phyloP scores from a whole-genome alignment of 148 eudicot genomes.

The Rhododendron simsii region DNA sequence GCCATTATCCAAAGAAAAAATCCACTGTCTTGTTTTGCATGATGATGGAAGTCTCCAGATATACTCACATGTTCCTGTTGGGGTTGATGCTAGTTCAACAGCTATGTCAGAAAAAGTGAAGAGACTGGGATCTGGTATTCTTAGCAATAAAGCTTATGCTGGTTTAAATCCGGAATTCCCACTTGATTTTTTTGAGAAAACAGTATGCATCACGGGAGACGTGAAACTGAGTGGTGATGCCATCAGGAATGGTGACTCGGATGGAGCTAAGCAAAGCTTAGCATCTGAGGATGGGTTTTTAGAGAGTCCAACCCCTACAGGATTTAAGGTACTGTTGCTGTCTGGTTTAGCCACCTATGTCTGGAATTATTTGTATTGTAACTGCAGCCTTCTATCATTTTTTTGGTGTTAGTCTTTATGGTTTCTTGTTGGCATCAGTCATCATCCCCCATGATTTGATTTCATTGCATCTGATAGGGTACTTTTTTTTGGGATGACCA shows the following conservation, averaged over 20 bases:
- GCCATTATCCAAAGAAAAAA: conserved; percentile 90
- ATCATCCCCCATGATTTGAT: background rate
- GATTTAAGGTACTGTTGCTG: conserved; percentile 72
- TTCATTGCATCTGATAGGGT: background rate
- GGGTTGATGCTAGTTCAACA: conserved; percentile 56
- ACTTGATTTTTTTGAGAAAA: conserved; percentile 96
- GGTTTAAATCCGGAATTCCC: conserved; percentile 89
- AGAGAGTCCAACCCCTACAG: conserved; percentile 76
- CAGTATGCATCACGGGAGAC: conserved; percentile 84
- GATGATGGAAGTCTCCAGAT: conserved; percentile 99
- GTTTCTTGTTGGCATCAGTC: background rate
- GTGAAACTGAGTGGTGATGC: conserved; percentile 91
- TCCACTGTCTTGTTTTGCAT: conserved; percentile 87
- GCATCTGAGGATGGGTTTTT: conserved; percentile 95
- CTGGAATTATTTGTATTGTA: background rate
- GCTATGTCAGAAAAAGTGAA: conserved; percentile 72
- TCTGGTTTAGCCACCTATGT: background rate
- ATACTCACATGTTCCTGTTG: conserved; percentile 72
- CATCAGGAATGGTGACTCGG: conserved; percentile 89
- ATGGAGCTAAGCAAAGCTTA: conserved; percentile 91
- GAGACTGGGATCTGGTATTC: conserved; percentile 78
- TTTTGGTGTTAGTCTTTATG: background rate
- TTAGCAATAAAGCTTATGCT: conserved; percentile 77
- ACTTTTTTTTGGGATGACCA: background rate
- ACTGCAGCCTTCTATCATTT: background rate